Evolutionary conservation across 805 yeast species (phyloP).

Genomic region (Saccharomyces mikatae): DNA sequence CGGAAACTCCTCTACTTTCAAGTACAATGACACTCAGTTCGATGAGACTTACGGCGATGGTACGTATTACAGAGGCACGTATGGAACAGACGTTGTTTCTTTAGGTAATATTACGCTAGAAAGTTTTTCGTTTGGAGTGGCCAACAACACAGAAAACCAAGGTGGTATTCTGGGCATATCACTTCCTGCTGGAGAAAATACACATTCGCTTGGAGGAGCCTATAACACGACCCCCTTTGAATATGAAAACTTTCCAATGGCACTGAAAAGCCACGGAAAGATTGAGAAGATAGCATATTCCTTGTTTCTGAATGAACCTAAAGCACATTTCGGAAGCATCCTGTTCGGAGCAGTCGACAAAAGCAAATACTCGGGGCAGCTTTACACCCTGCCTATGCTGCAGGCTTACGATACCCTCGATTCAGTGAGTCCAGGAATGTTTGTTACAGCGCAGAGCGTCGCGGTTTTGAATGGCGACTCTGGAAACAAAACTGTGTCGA

Average conservation of each 20-base stretch:
- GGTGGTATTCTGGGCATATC: conserved; percentile 65
- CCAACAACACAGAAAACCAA: conserved; percentile 51
- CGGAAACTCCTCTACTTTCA: conserved; percentile 10
- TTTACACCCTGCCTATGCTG: conserved; percentile 30
- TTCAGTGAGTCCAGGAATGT: background rate
- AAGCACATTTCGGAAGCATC: conserved; percentile 17
- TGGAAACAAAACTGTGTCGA: background rate
- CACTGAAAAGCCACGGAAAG: conserved; percentile 34
- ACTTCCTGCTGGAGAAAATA: conserved; percentile 50
- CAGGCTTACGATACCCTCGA: background rate
- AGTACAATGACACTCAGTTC: conserved; percentile 29
- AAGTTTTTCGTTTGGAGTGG: conserved; percentile 62
- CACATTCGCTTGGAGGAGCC: conserved; percentile 16
- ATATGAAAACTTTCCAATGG: conserved; percentile 25
- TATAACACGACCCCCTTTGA: conserved; percentile 9
- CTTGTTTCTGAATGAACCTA: conserved; percentile 34
- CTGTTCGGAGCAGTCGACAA: conserved; percentile 52
- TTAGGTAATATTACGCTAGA: conserved; percentile 44
- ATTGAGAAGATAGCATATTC: conserved; percentile 39
- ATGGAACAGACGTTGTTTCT: conserved; percentile 46
- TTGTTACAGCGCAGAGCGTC: conserved; percentile 13
- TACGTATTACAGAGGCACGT: conserved; percentile 34
- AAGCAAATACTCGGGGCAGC: conserved; percentile 38
- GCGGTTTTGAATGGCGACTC: conserved; percentile 12
- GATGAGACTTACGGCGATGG: conserved; percentile 45